These are phyloP conservation scores for Zizania palustris DNA, from an alignment of 202 grass and related monocot species.

Conservation along the genomic window DNA sequence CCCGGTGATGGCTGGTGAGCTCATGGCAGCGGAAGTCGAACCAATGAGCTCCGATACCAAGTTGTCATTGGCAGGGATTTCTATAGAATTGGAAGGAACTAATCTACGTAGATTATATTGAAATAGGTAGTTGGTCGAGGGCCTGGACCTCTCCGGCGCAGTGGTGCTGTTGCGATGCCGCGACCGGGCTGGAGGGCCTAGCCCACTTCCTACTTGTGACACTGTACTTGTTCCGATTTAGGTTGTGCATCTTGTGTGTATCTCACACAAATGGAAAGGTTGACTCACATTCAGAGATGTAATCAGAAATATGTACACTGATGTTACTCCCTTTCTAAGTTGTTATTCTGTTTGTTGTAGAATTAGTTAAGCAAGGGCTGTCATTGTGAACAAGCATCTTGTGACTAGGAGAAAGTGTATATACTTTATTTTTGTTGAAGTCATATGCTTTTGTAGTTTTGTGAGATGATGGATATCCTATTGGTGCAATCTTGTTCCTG, in stretches of 20 bases:
- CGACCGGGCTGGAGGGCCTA: no score
- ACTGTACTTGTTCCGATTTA: background rate
- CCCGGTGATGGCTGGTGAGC: no score
- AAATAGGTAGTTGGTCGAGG: no score
- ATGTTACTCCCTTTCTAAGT: background rate
- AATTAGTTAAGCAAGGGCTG: conserved; percentile 4
- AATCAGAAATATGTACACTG: background rate
- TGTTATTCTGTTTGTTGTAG: conserved; percentile 1
- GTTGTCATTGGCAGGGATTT: no score
- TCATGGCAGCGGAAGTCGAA: no score
- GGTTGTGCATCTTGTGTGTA: background rate
- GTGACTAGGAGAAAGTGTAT: background rate
- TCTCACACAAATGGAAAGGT: background rate
- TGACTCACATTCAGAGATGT: background rate
- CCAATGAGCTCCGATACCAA: no score
- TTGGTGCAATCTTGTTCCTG: no score
- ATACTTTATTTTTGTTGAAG: background rate
- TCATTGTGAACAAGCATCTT: background rate
- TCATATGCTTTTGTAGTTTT: background rate
- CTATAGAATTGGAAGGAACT: no score
- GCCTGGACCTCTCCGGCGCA: no score
- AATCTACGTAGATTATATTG: no score
- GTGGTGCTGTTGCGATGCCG: no score
- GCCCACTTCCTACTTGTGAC: no score
- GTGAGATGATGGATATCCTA: background rate